phyloP scores from a whole-genome alignment of 1,284 basidiomycete species.

The Mycena sp. region DNA sequence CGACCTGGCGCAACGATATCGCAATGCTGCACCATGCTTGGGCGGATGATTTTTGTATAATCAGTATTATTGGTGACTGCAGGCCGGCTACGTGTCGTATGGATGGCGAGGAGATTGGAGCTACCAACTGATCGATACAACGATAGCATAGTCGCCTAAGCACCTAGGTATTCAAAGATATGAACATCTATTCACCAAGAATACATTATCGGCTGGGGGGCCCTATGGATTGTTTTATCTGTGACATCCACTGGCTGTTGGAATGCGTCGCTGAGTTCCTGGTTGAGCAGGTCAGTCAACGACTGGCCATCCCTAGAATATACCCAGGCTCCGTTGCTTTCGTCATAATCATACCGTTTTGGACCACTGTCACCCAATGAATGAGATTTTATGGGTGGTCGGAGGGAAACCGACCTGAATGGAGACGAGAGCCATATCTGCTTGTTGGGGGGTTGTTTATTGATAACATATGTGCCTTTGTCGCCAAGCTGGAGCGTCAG shows the following conservation, averaged over 20 bases:
- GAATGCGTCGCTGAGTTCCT: conserved; percentile 62
- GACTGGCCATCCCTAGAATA: conserved; percentile 77
- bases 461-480: conserved; percentile 97
- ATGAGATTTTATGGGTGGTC: conserved; percentile 5
- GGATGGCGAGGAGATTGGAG: no score
- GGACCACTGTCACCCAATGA: conserved; percentile 72
- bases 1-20: no score
- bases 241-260: conserved; percentile 42
- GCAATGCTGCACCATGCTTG: no score
- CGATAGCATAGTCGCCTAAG: no score
- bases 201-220: no score
- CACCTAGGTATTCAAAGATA: no score
- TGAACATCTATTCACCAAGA: no score
- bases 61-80: no score
- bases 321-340: conserved; percentile 71
- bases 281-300: conserved; percentile 74
- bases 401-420: conserved; percentile 60
- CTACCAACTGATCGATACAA: no score
- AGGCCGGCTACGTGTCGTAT: no score
- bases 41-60: no score
- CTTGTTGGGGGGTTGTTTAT: conserved; percentile 99
- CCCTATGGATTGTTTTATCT: no score
- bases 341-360: conserved; percentile 85
- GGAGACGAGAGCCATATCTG: conserved; percentile 99
- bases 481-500: conserved; percentile 86